These are phyloP conservation scores for Plantago rigida DNA, from an alignment of 305 asterid species.

Conservation along the genomic window DNA sequence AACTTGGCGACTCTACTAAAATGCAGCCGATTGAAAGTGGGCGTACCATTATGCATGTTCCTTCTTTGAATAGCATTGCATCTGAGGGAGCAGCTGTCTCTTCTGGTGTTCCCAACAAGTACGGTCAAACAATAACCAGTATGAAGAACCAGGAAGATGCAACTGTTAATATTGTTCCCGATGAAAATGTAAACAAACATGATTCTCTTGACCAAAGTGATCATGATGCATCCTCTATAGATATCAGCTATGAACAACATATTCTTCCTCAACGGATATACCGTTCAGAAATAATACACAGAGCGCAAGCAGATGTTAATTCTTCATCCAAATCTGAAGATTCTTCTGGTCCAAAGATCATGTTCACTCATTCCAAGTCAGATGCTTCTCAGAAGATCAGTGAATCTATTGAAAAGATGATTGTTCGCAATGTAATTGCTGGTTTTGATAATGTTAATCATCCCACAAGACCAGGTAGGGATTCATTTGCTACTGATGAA, in stretches of 20 bases:
- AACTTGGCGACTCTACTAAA: slow-evolving; percentile 38
- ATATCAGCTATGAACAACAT: slow-evolving; percentile 42
- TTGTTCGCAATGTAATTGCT: slow-evolving; percentile 33
- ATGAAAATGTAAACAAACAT: slow-evolving; percentile 35
- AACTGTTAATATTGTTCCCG: slow-evolving; percentile 36
- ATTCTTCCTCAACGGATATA: slow-evolving; percentile 53
- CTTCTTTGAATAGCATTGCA: slow-evolving; percentile 27
- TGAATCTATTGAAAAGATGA: slow-evolving; percentile 46
- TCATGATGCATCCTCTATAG: slow-evolving; percentile 33
- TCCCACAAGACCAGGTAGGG: slow-evolving; percentile 30
- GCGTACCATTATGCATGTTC: slow-evolving; percentile 27
- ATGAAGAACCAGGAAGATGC: slow-evolving; percentile 39
- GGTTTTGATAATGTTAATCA: slow-evolving; percentile 32
- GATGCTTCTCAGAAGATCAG: slow-evolving; percentile 49
- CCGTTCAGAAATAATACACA: slow-evolving; percentile 61
- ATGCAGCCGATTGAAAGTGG: slow-evolving; percentile 38
- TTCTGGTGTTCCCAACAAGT: slow-evolving; percentile 30
- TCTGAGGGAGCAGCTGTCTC: slow-evolving; percentile 37
- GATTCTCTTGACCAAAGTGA: slow-evolving; percentile 38
- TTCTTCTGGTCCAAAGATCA: slow-evolving; percentile 52
- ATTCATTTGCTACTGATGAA: slow-evolving; percentile 30
- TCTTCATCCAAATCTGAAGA: slow-evolving; percentile 75
- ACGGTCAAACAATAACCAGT: slow-evolving; percentile 27
- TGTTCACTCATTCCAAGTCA: slow-evolving; percentile 41
- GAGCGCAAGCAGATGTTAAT: slow-evolving; percentile 58